These are phyloP conservation scores for Nectriaceae sp. DNA, from an alignment of 2,329 filamentous ascomycete species.

Conservation along the genomic window DNA sequence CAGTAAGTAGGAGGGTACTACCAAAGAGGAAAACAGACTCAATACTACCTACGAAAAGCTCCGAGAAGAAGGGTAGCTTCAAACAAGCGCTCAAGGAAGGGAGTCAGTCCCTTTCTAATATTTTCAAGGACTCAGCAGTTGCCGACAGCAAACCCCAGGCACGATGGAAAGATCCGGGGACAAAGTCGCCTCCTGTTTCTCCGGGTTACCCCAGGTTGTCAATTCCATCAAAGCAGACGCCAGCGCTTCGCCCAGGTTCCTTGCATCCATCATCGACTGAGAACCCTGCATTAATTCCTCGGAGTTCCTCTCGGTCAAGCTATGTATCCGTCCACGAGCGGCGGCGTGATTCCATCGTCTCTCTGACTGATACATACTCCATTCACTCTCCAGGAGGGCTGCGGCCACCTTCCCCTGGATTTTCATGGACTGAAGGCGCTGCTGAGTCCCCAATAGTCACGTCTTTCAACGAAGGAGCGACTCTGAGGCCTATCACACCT, in stretches of 20 bases:
- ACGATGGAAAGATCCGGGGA: constrained; percentile 24
- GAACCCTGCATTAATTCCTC: constrained; percentile 32
- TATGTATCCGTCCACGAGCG: constrained; percentile 54
- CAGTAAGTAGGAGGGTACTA: constrained; percentile 11
- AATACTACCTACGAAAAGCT: constrained; percentile 7
- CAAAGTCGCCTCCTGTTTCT: constrained; percentile 5
- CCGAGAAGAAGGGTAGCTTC: constrained; percentile 49
- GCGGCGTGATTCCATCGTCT: constrained; percentile 55
- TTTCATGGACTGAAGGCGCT: constrained; percentile 27
- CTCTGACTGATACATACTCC: constrained; percentile 57
- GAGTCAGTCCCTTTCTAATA: constrained; percentile 46
- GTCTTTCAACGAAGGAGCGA: constrained; percentile 14
- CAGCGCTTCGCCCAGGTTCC: constrained; percentile 5
- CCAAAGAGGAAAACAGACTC: constrained; percentile 27
- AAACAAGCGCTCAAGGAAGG: constrained; percentile 55
- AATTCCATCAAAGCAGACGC: constrained; percentile 5
- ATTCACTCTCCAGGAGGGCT: constrained; percentile 48
- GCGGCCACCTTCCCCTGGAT: constrained; percentile 46
- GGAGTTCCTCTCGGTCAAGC: constrained; percentile 48
- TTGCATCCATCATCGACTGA: constrained; percentile 12
- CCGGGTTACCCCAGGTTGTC: constrained; percentile 14
- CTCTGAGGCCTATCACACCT: constrained; percentile 20
- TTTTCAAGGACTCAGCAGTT: constrained; percentile 47
- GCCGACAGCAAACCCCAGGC: constrained; percentile 26
- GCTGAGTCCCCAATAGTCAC: constrained; percentile 24